A percentile compares a stretch with the other conserved stretches of the same genome.
Conservation (phyloP, 352 stramenopile genomes). For the Aphanomyces euteiches region DNA sequence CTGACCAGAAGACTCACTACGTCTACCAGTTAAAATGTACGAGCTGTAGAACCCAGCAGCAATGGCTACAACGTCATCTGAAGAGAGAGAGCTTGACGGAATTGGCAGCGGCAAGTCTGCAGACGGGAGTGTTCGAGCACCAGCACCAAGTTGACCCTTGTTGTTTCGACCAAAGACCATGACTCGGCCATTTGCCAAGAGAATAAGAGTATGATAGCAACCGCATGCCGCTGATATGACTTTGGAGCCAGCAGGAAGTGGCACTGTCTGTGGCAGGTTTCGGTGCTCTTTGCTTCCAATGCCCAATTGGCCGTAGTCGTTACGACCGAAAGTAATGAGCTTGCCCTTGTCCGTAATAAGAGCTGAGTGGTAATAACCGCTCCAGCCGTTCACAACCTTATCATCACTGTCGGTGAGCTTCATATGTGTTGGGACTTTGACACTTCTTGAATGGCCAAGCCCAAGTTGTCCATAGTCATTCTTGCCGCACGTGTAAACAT, state of each 20-base stretch:
- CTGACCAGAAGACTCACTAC: slow-evolving; percentile 38
- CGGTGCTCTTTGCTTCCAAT: slow-evolving; percentile 88
- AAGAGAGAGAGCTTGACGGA: slow-evolving; percentile 64
- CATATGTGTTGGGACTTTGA: slow-evolving; percentile 65
- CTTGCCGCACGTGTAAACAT: slow-evolving; percentile 81
- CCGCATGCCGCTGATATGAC: slow-evolving; percentile 75
- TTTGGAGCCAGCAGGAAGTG: slow-evolving; percentile 70
- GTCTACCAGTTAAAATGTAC: slow-evolving; percentile 81
- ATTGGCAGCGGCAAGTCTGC: slow-evolving; percentile 75
- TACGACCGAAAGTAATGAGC: slow-evolving; percentile 78
- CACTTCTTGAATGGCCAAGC: slow-evolving; percentile 69
- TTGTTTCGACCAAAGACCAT: slow-evolving; percentile 89
- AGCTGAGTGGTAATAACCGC: slow-evolving; percentile 83
- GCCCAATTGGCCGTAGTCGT: slow-evolving; percentile 83
- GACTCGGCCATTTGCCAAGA: slow-evolving; percentile 69
- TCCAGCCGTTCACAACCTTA: slow-evolving; percentile 71
- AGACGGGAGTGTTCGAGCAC: slow-evolving; percentile 68
- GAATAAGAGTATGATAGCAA: slow-evolving; percentile 79
- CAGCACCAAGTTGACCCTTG: slow-evolving; percentile 77
- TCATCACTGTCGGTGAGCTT: slow-evolving; percentile 68
- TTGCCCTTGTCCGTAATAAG: slow-evolving; percentile 78
- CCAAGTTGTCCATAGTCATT: slow-evolving; percentile 86
- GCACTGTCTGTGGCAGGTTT: slow-evolving; percentile 70
- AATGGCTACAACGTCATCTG: slow-evolving; percentile 78
- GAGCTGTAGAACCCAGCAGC: slow-evolving; percentile 85